Conservation (phyloP, 2,329 filamentous ascomycete genomes). For the Colletotrichum australisinense region DNA sequence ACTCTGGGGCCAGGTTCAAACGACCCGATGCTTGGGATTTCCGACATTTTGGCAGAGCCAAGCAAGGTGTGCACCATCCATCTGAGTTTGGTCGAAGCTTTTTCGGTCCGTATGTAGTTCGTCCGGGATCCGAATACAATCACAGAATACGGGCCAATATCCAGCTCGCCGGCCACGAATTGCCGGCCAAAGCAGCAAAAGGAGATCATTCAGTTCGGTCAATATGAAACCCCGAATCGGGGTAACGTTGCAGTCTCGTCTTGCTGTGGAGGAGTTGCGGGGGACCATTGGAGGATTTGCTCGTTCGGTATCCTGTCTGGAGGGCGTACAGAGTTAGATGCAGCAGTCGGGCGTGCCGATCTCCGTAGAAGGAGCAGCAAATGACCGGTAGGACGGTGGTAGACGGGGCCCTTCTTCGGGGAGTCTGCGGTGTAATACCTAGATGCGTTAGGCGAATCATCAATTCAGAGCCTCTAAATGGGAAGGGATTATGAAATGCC, state of each 20-base stretch:
- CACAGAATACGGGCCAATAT: not conserved
- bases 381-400: not conserved
- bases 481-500: not conserved
- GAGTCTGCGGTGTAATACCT: conserved; percentile 11
- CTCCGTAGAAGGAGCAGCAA: not conserved
- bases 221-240: not conserved
- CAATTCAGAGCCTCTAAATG: not conserved
- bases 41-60: not conserved
- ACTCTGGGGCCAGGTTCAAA: not conserved
- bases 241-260: conserved; percentile 17
- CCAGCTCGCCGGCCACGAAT: not conserved
- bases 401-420: conserved; percentile 15
- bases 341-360: conserved; percentile 4
- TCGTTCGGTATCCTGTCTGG: not conserved
- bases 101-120: not conserved
- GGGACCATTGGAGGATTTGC: not conserved
- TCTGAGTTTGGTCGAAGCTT: not conserved
- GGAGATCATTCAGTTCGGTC: not conserved
- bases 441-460: not conserved
- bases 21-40: conserved; percentile 6
- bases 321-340: not conserved
- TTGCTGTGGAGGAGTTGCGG: not conserved
- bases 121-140: not conserved
- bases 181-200: not conserved
- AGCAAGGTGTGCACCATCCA: not conserved